A percentile compares a stretch with the other conserved stretches of the same genome.
Conservation (phyloP, 2,329 filamentous ascomycete genomes). For the Fusarium mexicanum region DNA sequence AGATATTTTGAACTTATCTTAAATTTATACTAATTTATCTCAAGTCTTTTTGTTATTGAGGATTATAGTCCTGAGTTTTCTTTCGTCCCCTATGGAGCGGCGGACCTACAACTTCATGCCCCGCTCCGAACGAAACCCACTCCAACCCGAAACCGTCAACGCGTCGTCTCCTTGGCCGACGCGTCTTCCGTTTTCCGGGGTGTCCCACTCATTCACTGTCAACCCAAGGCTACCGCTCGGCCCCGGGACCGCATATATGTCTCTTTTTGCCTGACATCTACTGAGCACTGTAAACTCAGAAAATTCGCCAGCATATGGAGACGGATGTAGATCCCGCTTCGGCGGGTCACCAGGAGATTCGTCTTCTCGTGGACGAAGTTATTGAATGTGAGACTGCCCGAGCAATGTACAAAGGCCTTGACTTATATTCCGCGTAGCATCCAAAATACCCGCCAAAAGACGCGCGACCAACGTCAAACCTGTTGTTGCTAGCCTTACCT, state of each 20-base stretch:
- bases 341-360: slow-evolving; percentile 47
- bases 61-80: neutral
- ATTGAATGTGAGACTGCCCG: slow-evolving; percentile 43
- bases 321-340: slow-evolving; percentile 39
- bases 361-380: slow-evolving; percentile 50
- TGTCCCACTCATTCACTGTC: slow-evolving; percentile 31
- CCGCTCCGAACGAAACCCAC: slow-evolving; percentile 26
- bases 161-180: slow-evolving; percentile 30
- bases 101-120: neutral
- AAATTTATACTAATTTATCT: neutral
- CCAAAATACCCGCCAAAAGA: slow-evolving; percentile 71
- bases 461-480: slow-evolving; percentile 70
- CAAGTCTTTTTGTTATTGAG: neutral
- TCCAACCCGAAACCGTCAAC: slow-evolving; percentile 22
- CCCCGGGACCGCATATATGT: neutral
- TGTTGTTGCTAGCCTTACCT: slow-evolving; percentile 70
- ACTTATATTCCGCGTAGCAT: slow-evolving; percentile 53
- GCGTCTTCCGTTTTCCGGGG: slow-evolving; percentile 31
- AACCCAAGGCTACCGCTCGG: slow-evolving; percentile 18
- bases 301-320: slow-evolving; percentile 11
- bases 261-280: neutral
- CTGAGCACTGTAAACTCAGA: neutral
- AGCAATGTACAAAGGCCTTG: neutral
- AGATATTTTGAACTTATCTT: neutral
- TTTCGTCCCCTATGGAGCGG: neutral